These are phyloP conservation scores for Isatis lusitanica DNA, from an alignment of 441 rosid genomes.

Conservation along the genomic window DNA sequence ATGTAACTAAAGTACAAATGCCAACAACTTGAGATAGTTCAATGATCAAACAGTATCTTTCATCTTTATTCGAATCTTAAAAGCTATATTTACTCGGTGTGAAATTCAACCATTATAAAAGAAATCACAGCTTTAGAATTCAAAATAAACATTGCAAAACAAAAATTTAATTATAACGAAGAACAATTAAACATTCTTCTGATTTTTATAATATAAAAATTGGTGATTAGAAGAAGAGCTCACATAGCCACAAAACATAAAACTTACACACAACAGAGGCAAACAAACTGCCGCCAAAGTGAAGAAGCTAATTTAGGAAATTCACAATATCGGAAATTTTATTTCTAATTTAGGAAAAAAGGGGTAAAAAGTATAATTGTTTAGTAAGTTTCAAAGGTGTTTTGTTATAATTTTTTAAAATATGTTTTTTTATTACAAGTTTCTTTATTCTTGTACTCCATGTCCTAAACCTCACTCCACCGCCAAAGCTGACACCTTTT, in stretches of 20 bases:
- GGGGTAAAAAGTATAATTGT: neutral
- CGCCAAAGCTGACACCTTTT: conserved; percentile 9
- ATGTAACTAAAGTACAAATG: conserved; percentile 8
- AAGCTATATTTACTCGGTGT: neutral
- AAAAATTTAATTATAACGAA: neutral
- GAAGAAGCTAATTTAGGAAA: neutral
- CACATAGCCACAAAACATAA: neutral
- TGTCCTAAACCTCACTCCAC: conserved; percentile 33
- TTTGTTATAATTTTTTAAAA: neutral
- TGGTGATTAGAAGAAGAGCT: neutral
- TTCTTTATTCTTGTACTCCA: conserved; percentile 6
- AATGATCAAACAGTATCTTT: neutral
- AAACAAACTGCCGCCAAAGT: conserved; percentile 20
- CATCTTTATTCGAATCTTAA: too few relatives aligned
- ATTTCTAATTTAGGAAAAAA: neutral
- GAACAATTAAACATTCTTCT: neutral
- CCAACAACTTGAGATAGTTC: neutral
- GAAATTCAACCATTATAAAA: neutral
- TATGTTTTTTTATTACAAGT: neutral
- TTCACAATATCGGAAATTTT: neutral
- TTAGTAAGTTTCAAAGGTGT: neutral
- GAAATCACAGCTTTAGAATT: neutral
- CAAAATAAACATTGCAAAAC: neutral
- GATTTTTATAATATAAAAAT: too few relatives aligned
- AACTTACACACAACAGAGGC: neutral